These are phyloP conservation scores for Myxozyma sirexii DNA, from an alignment of 805 yeast genomes.

Conservation along the genomic window DNA sequence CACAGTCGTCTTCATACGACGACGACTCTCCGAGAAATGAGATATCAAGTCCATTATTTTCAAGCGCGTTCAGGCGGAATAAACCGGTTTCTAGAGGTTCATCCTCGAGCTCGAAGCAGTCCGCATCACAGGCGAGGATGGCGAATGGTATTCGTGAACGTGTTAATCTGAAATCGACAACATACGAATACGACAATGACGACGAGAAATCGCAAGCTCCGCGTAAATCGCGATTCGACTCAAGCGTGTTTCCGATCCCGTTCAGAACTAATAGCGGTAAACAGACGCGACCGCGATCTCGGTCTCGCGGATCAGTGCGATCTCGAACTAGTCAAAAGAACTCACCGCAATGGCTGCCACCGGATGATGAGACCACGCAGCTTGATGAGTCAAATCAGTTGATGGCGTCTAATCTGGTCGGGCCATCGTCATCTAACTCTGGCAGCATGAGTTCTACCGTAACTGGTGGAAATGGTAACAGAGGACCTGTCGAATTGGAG, in stretches of 20 bases:
- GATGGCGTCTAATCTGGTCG: slow-evolving; percentile 7
- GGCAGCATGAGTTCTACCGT: not conserved
- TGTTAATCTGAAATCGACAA: slow-evolving; percentile 9
- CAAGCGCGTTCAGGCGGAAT: slow-evolving; percentile 2
- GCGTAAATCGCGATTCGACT: slow-evolving; percentile 7
- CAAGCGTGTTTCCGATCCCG: slow-evolving; percentile 16
- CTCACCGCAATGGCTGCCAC: slow-evolving; percentile 27
- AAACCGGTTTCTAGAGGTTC: not conserved
- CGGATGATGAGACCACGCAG: not conserved
- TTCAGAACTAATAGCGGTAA: slow-evolving; percentile 10
- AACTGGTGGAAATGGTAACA: slow-evolving; percentile 3
- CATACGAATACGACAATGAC: slow-evolving; percentile 7
- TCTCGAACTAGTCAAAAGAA: slow-evolving; percentile 14
- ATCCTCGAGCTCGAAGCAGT: not conserved
- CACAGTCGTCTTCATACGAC: slow-evolving; percentile 6
- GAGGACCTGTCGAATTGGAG: slow-evolving; percentile 52
- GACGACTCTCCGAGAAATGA: slow-evolving; percentile 12
- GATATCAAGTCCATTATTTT: slow-evolving; percentile 3
- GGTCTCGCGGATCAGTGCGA: slow-evolving; percentile 10
- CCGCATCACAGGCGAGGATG: not conserved
- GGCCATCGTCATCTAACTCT: not conserved
- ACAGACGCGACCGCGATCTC: slow-evolving; percentile 4
- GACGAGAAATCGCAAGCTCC: slow-evolving; percentile 7
- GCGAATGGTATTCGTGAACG: slow-evolving; percentile 13
- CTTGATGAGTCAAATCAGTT: slow-evolving; percentile 2